Evolutionary conservation across 1,284 basidiomycete genomes (phyloP), one percentile per base, ranked within the genome.

Genomic region (Irpex sp.): DNA sequence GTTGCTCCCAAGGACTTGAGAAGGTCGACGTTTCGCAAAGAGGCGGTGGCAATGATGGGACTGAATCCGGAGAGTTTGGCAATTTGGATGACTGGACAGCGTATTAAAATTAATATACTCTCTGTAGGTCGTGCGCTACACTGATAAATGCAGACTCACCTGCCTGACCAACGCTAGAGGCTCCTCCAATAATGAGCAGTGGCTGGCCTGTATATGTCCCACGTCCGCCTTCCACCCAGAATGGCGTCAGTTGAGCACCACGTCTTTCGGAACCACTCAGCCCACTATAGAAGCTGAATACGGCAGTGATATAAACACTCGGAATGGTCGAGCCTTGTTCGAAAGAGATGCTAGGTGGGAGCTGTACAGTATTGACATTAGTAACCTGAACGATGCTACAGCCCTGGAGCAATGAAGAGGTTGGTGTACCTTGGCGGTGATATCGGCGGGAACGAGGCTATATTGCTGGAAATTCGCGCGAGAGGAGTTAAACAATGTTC

Each of bases 391-490:
- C 26, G 26, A 26, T 26, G 26, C 26, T 26, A 26, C 26, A 26
- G 26, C 26, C 26, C 26, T 26, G 26, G 26, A 26, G 26, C 26
- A 26, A 26, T 26, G 26, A 26, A 26, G 26, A 26, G 26, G 26
- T 26, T 19, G 49, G 17, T 63, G 9, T 11, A 80, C 81, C 74
- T 83, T 83, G 3, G 78, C 73, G 36, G 76, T 70, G 13, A 79
- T 74, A 9, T 78, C 76, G 11, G 79, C 77, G 39, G 76, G 70
- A 0, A 74, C 75, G 26, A 81, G 67, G 26, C 77, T 73, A 65
- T 82, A 84, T 67, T 86, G 81, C 71, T 86, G 84, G 69, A 81
- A 84, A 1, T 78, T 76, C 33, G 76, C 77, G 37, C 71, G 21
- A 21, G 21, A 21, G 21, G 21, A 21, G 21, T 21, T 21, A 39